A percentile compares a stretch with the other conserved stretches of the same genome.
Conservation (phyloP, 2,329 filamentous ascomycete genomes). For the Cladophialophora chaetospira region DNA sequence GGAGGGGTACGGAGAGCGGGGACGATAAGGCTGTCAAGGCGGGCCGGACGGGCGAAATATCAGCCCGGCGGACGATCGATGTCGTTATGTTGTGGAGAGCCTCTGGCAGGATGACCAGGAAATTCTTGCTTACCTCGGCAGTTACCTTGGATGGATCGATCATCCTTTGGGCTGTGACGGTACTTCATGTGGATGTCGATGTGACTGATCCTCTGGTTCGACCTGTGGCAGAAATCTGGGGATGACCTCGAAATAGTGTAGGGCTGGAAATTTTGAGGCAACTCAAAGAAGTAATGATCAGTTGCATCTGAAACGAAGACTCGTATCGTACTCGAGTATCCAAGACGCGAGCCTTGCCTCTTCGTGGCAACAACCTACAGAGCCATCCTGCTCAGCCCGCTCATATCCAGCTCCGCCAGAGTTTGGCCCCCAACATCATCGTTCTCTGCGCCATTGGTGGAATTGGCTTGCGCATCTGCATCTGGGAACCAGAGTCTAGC, state of each 20-base stretch:
- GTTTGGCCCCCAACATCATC: conserved; percentile 14
- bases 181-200: not conserved
- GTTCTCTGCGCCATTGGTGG: conserved; percentile 3
- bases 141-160: too few relatives aligned
- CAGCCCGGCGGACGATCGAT: not conserved
- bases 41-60: conserved; percentile 3
- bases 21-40: not conserved
- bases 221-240: too few relatives aligned
- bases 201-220: not conserved
- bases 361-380: conserved; percentile 1
- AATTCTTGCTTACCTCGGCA: not conserved
- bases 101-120: not conserved
- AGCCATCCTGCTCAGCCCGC: conserved; percentile 26
- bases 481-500: conserved; percentile 36
- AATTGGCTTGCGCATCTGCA: conserved; percentile 24
- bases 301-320: too few relatives aligned
- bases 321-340: too few relatives aligned
- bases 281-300: too few relatives aligned
- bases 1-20: not conserved
- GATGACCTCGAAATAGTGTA: too few relatives aligned
- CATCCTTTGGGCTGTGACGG: too few relatives aligned
- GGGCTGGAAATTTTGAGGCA: too few relatives aligned
- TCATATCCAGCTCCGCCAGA: conserved; percentile 26
- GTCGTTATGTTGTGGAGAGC: conserved; percentile 3
- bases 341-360: not conserved